A percentile compares a stretch with the other conserved stretches of the same genome.
Conservation (phyloP, 1,139 yeast genomes). For the Geotrichum bryndzae region DNA sequence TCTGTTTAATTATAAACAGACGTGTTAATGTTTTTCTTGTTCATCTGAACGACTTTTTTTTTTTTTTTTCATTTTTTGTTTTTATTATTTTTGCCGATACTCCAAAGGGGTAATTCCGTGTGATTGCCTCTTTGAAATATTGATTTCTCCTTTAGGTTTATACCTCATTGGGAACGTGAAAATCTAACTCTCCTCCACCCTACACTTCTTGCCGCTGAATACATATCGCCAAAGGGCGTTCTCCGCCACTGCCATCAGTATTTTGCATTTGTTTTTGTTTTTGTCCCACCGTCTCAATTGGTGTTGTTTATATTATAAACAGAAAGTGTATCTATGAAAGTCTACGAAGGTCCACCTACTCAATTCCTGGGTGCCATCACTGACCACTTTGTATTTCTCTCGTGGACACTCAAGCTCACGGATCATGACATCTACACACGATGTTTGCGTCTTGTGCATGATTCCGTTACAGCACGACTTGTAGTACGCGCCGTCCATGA, state of each 20-base stretch:
- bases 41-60: neutral
- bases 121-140: neutral
- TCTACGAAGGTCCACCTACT: constrained; percentile 1
- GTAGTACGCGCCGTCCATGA: neutral
- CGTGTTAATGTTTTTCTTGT: neutral
- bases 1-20: neutral
- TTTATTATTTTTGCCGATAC: neutral
- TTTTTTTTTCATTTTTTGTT: neutral
- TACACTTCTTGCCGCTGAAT: neutral
- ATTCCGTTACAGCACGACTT: neutral
- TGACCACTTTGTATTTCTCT: neutral
- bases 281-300: neutral
- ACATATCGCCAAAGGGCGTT: neutral
- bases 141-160: neutral
- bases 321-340: neutral
- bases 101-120: neutral
- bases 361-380: constrained; percentile 5
- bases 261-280: neutral
- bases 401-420: neutral
- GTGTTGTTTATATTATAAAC: neutral
- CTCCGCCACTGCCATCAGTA: neutral
- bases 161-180: neutral
- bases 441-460: neutral
- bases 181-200: neutral
- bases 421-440: neutral